phyloP scores from a whole-genome alignment of 1,284 basidiomycete genomes.

The Cryptococcus sp. region DNA sequence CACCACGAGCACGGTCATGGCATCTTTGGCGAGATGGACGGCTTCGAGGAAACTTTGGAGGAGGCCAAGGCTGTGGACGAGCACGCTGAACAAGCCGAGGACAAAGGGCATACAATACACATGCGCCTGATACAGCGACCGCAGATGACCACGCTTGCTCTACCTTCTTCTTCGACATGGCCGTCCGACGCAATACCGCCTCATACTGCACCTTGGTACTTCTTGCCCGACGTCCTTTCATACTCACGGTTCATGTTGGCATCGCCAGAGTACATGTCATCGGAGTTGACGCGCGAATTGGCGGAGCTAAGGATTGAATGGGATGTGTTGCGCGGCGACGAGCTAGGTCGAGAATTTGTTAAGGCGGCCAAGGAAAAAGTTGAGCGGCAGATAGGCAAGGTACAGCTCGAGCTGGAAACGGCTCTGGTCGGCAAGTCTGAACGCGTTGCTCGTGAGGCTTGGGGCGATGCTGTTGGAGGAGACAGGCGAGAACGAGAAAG shows the following conservation, averaged over 20 bases:
- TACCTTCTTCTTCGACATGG: slow-evolving; percentile 90
- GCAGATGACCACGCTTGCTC: slow-evolving; percentile 90
- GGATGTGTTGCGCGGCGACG: slow-evolving; percentile 66
- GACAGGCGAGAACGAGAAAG: slow-evolving; percentile 53
- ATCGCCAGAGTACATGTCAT: slow-evolving; percentile 77
- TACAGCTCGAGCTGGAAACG: slow-evolving; percentile 67
- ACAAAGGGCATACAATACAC: slow-evolving; percentile 56
- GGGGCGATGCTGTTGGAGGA: slow-evolving; percentile 44
- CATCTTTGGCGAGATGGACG: slow-evolving; percentile 37
- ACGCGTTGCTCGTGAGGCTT: slow-evolving; percentile 41
- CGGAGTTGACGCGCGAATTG: slow-evolving; percentile 72
- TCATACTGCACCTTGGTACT: slow-evolving; percentile 86
- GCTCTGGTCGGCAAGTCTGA: slow-evolving; percentile 50
- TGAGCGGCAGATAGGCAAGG: slow-evolving; percentile 73
- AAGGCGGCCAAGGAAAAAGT: slow-evolving; percentile 75
- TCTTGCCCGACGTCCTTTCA: slow-evolving; percentile 85
- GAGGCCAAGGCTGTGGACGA: slow-evolving; percentile 22
- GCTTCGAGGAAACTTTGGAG: slow-evolving; percentile 27
- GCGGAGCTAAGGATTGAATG: slow-evolving; percentile 63
- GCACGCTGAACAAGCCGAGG: slow-evolving; percentile 4
- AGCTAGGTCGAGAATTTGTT: slow-evolving; percentile 76
- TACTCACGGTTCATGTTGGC: slow-evolving; percentile 97
- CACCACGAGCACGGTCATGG: slow-evolving; percentile 22
- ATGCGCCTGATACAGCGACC: slow-evolving; percentile 93
- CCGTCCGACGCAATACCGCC: slow-evolving; percentile 88